A percentile compares a stretch with the other conserved stretches of the same genome.
Evolutionary conservation across 2,329 filamentous ascomycete genomes (phyloP).

Genomic region (Akanthomyces muscarius): DNA sequence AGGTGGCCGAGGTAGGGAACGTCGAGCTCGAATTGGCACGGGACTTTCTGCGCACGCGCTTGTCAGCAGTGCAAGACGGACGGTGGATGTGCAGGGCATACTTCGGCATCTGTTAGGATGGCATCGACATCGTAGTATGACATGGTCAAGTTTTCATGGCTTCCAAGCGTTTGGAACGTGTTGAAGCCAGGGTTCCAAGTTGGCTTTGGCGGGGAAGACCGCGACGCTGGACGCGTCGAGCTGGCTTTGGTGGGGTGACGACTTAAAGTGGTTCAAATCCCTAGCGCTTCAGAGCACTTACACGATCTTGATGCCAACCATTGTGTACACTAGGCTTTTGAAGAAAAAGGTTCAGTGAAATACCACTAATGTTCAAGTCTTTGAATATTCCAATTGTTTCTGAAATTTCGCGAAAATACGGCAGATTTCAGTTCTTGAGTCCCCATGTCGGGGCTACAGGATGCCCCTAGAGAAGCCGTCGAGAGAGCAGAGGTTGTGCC

Average conservation of each 20-base stretch:
- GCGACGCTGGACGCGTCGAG: constrained; percentile 7
- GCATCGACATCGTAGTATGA: constrained; percentile 83
- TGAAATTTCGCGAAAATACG: too few relatives aligned
- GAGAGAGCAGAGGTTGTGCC: too few relatives aligned
- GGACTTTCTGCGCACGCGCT: constrained; percentile 66
- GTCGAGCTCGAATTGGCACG: constrained; percentile 89
- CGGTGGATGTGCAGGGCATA: constrained; percentile 29
- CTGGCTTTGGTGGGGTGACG: neutral
- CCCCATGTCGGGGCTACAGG: too few relatives aligned
- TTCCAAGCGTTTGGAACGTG: neutral
- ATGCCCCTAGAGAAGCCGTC: too few relatives aligned
- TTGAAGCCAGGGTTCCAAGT: neutral
- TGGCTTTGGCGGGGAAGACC: constrained; percentile 7
- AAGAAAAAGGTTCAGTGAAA: too few relatives aligned
- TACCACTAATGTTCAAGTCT: too few relatives aligned
- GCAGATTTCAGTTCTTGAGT: too few relatives aligned
- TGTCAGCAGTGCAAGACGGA: neutral
- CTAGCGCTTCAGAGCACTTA: too few relatives aligned
- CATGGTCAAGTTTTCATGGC: constrained; percentile 34
- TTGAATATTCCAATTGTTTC: too few relatives aligned
- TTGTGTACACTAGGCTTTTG: too few relatives aligned
- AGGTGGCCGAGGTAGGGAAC: constrained; percentile 84
- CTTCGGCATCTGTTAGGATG: constrained; percentile 81
- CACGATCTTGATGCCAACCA: too few relatives aligned
- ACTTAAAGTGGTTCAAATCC: neutral